A percentile compares a stretch with the other conserved stretches of the same genome.
These are phyloP conservation scores for Tuber microsphaerosporum DNA, from an alignment of 495 filamentous ascomycete species.

Conservation along the genomic window DNA sequence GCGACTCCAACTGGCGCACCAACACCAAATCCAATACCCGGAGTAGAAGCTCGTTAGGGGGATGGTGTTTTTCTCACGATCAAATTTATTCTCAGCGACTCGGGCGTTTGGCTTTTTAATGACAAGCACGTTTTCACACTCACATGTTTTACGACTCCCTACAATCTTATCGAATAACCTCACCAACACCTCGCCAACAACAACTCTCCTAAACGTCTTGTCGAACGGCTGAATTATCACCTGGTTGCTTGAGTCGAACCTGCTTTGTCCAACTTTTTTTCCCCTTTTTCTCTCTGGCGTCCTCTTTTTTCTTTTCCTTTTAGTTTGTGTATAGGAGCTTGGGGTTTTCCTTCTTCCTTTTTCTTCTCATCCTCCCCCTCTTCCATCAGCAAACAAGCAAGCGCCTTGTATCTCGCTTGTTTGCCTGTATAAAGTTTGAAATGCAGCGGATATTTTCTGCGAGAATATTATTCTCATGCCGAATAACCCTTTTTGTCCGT, in stretches of 20 bases:
- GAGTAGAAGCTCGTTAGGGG: constrained; percentile 12
- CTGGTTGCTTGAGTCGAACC: background rate
- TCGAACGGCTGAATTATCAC: background rate
- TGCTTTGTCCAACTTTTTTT: background rate
- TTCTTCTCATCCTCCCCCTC: background rate
- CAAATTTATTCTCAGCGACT: background rate
- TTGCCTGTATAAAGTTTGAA: constrained; percentile 24
- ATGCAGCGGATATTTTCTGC: background rate
- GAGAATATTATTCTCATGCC: background rate
- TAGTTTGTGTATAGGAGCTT: constrained; percentile 2
- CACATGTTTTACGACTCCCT: constrained; percentile 1
- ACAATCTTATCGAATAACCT: background rate
- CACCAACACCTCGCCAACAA: background rate
- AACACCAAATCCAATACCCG: constrained; percentile 18
- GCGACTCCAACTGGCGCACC: constrained; percentile 8
- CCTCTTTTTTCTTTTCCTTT: constrained; percentile 7
- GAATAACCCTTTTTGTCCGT: background rate
- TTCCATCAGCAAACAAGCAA: background rate
- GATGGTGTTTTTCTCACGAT: background rate
- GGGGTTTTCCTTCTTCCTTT: background rate
- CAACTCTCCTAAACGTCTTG: background rate
- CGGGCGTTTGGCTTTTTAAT: constrained; percentile 1
- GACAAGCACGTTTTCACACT: background rate
- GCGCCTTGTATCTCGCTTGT: background rate
- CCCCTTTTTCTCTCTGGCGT: background rate